Evolutionary conservation across 352 stramenopile species (phyloP), one percentile per base, ranked within the genome.

Genomic region (Phytophthora pluvialis): DNA sequence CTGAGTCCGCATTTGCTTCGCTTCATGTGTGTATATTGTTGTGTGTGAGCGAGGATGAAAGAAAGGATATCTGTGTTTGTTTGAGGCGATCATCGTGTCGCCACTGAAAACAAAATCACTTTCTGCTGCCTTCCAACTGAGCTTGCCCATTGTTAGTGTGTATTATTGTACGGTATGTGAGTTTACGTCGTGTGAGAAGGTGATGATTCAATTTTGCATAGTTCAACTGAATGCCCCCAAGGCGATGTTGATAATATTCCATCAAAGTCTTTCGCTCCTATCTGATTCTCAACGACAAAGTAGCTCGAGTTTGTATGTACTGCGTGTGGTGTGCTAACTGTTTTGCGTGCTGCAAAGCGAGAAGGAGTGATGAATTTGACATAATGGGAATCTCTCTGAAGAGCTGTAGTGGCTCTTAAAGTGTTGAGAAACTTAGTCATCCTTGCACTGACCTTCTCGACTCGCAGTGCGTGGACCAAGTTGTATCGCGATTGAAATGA

Each of bases 91-190:
- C 64, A 72, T 78, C 58, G 60, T 77, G 61, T 71, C 64, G 65
- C 73, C 45, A 51, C 63, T 87, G 78, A 89, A 89, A 87, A 79
- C 73, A 84, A 76, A 82, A 86, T 80, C 75, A 89, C 79, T 91
- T 91, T 91, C 82, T 91, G 82, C 80, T 91, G 81, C 81, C 81
- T 90, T 91, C 80, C 82, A 83, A 91, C 82, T 89, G 82, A 91
- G 82, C 82, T 88, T 86, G 73, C 46, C n/a, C 35, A 29, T 40
- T 55, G 8, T 40, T 43, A 15, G 31, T 35, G 9, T 35, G 9
- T 35, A 9, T 35, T 35, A 9, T 35, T 35, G 9, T 51, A 16
- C 1, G 44, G 25, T 40, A 10, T 65, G 18, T 73, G 13, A 54
- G 2, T 64, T 8, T 73, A 1, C 42, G 52, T 60, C 40, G 52